Base-by-base conservation (phyloP, 2,329 filamentous ascomycete genomes). In the Talaromyces piceae region DNA sequence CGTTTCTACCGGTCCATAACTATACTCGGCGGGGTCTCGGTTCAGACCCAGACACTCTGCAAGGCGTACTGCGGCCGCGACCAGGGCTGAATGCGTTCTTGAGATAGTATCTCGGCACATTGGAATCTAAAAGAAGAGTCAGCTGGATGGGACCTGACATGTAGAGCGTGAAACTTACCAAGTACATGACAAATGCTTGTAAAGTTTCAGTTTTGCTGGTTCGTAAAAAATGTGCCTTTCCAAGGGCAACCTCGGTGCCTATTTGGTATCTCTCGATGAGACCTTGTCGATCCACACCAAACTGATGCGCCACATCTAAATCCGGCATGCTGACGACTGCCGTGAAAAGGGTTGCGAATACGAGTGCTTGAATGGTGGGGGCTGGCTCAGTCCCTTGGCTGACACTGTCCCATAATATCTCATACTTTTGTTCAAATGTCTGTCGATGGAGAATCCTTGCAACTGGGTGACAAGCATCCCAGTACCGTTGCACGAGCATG, bases 31-130 rank as follows among this genome's bases (percentile, higher is more conserved):
- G 13, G 84, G 84, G 57, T 90, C 86, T 7, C 84, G 78, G 62
- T 90, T 84, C 16, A 90, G 69, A 2, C 85, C 84, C 83, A 89
- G 88, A 60, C 85, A 88, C 69, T 89, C 84, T 5, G 84, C 86
- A 63, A 89, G 79, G 13, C 86, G 77, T 39, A 89, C 83, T 3
- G 84, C 85, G 12, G 84, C 82, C 2, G 84, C 86, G 3, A 87
- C 79, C 1, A 89, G 73, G 4, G 86, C 83, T 3, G 84, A 87
- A 65, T 90, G 86, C 4, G 83, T 81, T 55, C 86, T 75, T 6
- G 86, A 89, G 3, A 90, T 76, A 65, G 89, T 84, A 18, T 78
- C 78, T 50, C 86, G 76, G 58, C 86, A 88, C 12, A 90, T 75
- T 0, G 86, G 83, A 51, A 88, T 82, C 78, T 86, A 4, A 20